Evolutionary conservation across 2,329 filamentous ascomycete genomes (phyloP), one percentile per base, ranked within the genome.

Genomic region (Metarhizium brunneum): DNA sequence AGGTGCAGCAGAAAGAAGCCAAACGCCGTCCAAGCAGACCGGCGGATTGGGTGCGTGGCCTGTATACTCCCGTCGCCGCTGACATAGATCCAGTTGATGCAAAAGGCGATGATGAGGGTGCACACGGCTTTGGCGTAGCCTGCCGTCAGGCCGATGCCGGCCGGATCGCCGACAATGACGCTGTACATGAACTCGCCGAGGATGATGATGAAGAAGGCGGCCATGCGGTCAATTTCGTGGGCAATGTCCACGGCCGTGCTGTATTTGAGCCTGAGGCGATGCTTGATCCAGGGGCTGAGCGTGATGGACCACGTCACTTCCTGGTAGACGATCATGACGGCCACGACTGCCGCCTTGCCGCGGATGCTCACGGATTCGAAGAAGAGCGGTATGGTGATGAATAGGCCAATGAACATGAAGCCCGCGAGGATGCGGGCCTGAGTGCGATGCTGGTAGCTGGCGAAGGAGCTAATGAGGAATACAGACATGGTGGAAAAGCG

Each of bases 141-240:
- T 1, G 68, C 52, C 29, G 75, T 77, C 47, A 78, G 64, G 0
- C 76, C 76, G 14, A 73, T 65, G 7, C 72, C 76, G 1, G 75
- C 73, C 47, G 74, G 73, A 32, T 73, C 71, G 4, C 73, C 75
- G 11, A 78, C 75, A 42, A 79, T 68, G 50, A 78, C 74, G 56
- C 71, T 70, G 57, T 76, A 77, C 16, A 78, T 66, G 58, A 77
- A 78, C 57, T 78, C 76, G 53, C 43, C 76, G 0, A 79, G 70
- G n/a, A 76, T 75, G 55, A 78, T 77, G 58, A 79, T 78, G 62
- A 75, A 77, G 58, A 79, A 78, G 14, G 75, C 76, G 0, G 74
- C 74, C 64, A 77, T 75, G 10, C 76, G 72, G 58, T 79, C 76
- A 38, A 77, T 68, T 59, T 78, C 76, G 57, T 78, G 76, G 11